Base-by-base conservation (phyloP, 2,329 filamentous ascomycete genomes). In the Aspergillus sojae region DNA sequence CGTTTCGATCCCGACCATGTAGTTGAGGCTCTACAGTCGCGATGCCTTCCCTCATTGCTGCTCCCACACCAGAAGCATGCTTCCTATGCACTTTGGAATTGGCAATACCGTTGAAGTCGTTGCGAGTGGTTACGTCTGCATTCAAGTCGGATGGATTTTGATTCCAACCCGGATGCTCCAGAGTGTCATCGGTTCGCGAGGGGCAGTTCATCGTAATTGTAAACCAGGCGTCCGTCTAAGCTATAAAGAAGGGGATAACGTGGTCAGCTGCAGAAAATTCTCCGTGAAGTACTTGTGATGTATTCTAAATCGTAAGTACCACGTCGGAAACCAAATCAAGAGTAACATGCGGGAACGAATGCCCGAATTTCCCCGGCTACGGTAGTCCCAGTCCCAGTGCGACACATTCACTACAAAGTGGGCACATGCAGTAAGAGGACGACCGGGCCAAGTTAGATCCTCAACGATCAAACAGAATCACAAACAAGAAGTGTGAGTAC, bases 71-170 rank as follows among this genome's bases (percentile, higher is more conserved):
- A 52, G 73, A 66, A 4, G 71, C 70, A 68, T 74, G 72, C 53
- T 70, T 81, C 69, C 83, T 78, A 64, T 83, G 79, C n/a, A 82
- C 77, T 67, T 86, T 80, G 2, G 83, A 79, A 72, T 88, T 89
- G 45, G 84, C 85, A 63, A 88, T 82, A 36, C 85, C 84, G 72
- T 87, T 87, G 62, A 90, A 78, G 70, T 89, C 87, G 67, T 85
- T 84, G 62, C 85, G 80, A 6, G 87, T 90, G 3, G 87, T 90
- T 39, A 83, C 78, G 72, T 89, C 87, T n/a, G 82, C 81, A 62
- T 83, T 84, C 61, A 90, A 76, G 2, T 80, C 78, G 61, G 83
- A 79, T 1, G 88, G 88, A 66, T 81, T 89, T 75, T 90, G 88
- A 71, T 90, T 90, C 78, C 83, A 88, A 59, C 80, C 81, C 26